Evolutionary conservation across 257 asterid species (phyloP), one percentile per base, ranked within the genome.

Genomic region (Salvia rosmarinus): DNA sequence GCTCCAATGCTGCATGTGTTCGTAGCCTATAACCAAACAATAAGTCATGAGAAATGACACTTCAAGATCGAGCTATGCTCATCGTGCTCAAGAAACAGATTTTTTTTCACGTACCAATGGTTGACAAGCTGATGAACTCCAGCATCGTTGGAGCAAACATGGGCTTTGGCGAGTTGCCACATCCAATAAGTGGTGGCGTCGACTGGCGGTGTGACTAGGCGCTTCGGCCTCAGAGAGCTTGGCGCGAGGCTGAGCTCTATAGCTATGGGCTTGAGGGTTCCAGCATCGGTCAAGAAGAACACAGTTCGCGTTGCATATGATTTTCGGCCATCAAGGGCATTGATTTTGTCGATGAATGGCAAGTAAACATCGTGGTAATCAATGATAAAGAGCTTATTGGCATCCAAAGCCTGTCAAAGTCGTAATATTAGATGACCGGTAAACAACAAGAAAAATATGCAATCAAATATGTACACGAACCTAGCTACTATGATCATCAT

Each of bases 61-160:
- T 66, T 50, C 16, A 0, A 8, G 19, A 40, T 21, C 67, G 1
- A 8, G 10, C 40, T 42, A 49, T 3, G 21, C 44, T 6, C 5
- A 6, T 14, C 5, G 6, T 2, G 34, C 20, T 4, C 14, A 1
- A 34, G 23, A 43, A 35, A 47, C 42, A 43, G 35, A 23, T 42
- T 14, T n/a, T 14, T 3, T 14, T 10, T 20, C 19, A 46, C 89
- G 4, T 85, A 95, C 99, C 98, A 95, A 77, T 95, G 99, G 85
- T 95, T 86, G 68, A 95, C 97, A 3, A 90, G 94, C 77, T 95
- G 99, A 72, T 95, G 99, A 16, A 91, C 97, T 5, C 98, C 99
- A n/a, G 99, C 99, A 68, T 95, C 99, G 13, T 95, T 95, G 35
- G 99, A 82, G 60, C 95, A 91, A 66, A 91, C 98, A 39, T 91